Evolutionary conservation across 2,329 filamentous ascomycete species (phyloP), one percentile per base, ranked within the genome.

Genomic region (Colletotrichum lini): DNA sequence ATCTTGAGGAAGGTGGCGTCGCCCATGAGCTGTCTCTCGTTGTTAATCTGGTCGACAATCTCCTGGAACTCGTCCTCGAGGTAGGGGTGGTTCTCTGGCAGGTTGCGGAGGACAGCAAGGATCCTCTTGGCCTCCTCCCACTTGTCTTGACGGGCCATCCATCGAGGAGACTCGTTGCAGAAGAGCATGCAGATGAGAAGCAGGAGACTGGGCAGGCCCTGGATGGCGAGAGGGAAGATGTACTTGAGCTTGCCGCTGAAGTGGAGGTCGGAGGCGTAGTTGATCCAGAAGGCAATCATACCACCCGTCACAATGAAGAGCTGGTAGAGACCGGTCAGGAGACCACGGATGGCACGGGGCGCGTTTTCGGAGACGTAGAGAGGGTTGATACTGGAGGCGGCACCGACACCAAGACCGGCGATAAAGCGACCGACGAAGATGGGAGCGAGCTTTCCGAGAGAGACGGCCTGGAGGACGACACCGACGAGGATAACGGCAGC

Each of bases 341-440:
- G 77, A 49, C 83, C 83, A 60, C 83, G 82, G 53, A 85, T 84
- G 40, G 82, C 83, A 38, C 83, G 80, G 18, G 85, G 85, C 4
- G 85, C 84, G 67, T 85, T 86, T 72, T 88, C 86, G 54, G 84
- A 86, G 35, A 85, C 82, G 54, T 86, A 85, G 50, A 85, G 69
- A 0, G 84, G 83, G 4, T 81, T 83, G 69, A 86, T 66, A 54
- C 82, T 84, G 23, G 84, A 86, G 0, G 85, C 85, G 60, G 84
- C 83, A n/a, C 86, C 86, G 49, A 87, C 84, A 4, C 85, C 86
- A 7, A 88, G 74, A 12, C 86, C 86, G 35, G 84, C 80, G 26
- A 87, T 74, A 60, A 88, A 89, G 77, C 92, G 85, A 58, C 91
- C 92, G 72, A 90, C 84, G 75, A 92, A 92, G 83, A 93, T 88